phyloP scores from a whole-genome alignment of 192 early-diverging fungal genomes.

The Mycoemilia scoparia region DNA sequence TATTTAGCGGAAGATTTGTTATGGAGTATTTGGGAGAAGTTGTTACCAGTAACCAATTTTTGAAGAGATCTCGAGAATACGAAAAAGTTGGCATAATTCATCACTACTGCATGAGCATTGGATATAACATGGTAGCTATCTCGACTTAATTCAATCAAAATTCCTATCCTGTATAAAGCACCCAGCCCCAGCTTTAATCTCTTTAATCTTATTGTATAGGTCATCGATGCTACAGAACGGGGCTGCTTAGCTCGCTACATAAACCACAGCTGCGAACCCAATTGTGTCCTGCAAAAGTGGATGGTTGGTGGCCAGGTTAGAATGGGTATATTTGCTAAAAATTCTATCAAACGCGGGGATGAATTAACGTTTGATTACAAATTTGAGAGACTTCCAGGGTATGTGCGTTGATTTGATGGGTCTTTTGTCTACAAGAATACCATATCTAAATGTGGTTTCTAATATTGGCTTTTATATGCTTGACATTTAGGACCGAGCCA shows the following conservation, averaged over 20 bases:
- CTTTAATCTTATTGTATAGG: slow-evolving; percentile 19
- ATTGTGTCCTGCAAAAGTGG: slow-evolving; percentile 94
- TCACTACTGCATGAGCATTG: slow-evolving; percentile 96
- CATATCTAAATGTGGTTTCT: neutral
- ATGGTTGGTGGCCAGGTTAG: slow-evolving; percentile 72
- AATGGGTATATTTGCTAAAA: slow-evolving; percentile 89
- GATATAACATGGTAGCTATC: slow-evolving; percentile 79
- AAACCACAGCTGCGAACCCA: slow-evolving; percentile 94
- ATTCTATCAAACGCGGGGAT: slow-evolving; percentile 52
- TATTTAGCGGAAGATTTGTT: slow-evolving; percentile 65
- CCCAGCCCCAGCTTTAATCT: neutral
- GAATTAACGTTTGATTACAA: slow-evolving; percentile 99
- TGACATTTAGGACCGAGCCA: slow-evolving; percentile 54
- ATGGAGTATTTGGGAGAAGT: slow-evolving; percentile 98
- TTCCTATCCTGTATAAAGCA: neutral
- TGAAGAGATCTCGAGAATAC: slow-evolving; percentile 69
- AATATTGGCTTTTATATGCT: neutral
- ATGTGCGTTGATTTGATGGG: slow-evolving; percentile 31
- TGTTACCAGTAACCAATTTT: slow-evolving; percentile 59
- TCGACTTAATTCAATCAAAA: too few species aligned
- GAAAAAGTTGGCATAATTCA: slow-evolving; percentile 64
- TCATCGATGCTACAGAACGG: slow-evolving; percentile 87
- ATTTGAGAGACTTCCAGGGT: slow-evolving; percentile 66
- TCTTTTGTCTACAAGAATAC: neutral
- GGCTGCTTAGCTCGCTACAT: slow-evolving; percentile 92